Percentiles rank a stretch among this genome's conserved stretches.
Conservation (phyloP, 352 stramenopile genomes). For the Phytophthora brassicae region DNA sequence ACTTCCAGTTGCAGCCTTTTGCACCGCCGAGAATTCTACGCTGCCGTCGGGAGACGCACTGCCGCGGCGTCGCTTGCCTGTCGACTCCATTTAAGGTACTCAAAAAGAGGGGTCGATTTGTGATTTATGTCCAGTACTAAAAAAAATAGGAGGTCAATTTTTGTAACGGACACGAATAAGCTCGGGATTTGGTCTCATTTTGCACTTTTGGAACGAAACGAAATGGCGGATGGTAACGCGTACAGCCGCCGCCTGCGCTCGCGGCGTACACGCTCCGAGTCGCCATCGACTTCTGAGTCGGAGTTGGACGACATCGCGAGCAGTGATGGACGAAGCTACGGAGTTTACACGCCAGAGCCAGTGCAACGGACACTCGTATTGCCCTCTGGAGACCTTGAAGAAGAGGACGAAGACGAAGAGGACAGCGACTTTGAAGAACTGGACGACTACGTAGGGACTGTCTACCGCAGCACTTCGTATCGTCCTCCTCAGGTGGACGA, state of each 20-base stretch:
- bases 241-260: constrained; percentile 32
- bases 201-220: not conserved
- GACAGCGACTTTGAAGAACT: constrained; percentile 44
- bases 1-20: constrained; percentile 18
- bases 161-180: too few relatives aligned
- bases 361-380: constrained; percentile 67
- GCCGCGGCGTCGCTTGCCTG: constrained; percentile 20
- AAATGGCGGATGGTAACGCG: constrained; percentile 24
- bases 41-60: constrained; percentile 20
- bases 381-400: constrained; percentile 41
- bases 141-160: too few relatives aligned
- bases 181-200: constrained; percentile 9
- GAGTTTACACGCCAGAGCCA: constrained; percentile 47
- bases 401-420: constrained; percentile 45
- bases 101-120: constrained; percentile 15
- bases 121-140: too few relatives aligned
- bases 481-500: constrained; percentile 17
- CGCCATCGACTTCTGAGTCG: constrained; percentile 27
- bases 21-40: constrained; percentile 16
- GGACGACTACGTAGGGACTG: constrained; percentile 32
- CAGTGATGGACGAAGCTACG: constrained; percentile 10
- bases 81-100: constrained; percentile 29
- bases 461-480: constrained; percentile 33
- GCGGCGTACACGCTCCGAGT: constrained; percentile 12
- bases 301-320: constrained; percentile 13